Percentiles rank a stretch among this genome's conserved stretches.
Conservation (phyloP, 768 basidiomycete genomes). For the Pleurotus giganteus region DNA sequence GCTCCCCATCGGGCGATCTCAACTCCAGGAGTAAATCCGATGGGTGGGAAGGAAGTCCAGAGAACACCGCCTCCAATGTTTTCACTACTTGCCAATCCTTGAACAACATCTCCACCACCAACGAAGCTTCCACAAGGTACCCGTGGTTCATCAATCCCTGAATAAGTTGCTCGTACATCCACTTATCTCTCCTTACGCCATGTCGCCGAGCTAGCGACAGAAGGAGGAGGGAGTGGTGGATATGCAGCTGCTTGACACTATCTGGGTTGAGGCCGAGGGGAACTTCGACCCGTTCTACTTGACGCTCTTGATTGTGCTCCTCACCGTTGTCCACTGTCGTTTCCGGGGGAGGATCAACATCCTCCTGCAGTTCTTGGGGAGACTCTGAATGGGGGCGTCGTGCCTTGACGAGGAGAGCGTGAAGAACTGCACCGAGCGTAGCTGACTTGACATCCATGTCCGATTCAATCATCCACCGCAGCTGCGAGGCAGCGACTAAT, state of each 20-base stretch:
- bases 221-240: background rate
- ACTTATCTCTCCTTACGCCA: slow-evolving; percentile 3
- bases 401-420: background rate
- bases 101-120: background rate
- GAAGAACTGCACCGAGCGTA: background rate
- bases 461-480: background rate
- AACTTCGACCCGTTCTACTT: background rate
- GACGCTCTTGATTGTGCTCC: background rate
- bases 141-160: background rate
- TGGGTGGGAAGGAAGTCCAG: background rate
- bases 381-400: background rate
- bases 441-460: background rate
- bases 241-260: background rate
- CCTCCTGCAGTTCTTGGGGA: background rate
- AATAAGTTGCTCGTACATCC: slow-evolving; percentile 5
- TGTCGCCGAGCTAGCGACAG: background rate
- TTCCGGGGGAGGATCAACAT: background rate
- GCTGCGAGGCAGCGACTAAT: background rate
- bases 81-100: slow-evolving; percentile 1
- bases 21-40: background rate
- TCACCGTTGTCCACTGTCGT: background rate
- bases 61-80: background rate
- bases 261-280: background rate
- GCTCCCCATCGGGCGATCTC: background rate
- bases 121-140: background rate